Evolutionary conservation across 1,284 basidiomycete species (phyloP).

Genomic region (Porogramme epimiltina): DNA sequence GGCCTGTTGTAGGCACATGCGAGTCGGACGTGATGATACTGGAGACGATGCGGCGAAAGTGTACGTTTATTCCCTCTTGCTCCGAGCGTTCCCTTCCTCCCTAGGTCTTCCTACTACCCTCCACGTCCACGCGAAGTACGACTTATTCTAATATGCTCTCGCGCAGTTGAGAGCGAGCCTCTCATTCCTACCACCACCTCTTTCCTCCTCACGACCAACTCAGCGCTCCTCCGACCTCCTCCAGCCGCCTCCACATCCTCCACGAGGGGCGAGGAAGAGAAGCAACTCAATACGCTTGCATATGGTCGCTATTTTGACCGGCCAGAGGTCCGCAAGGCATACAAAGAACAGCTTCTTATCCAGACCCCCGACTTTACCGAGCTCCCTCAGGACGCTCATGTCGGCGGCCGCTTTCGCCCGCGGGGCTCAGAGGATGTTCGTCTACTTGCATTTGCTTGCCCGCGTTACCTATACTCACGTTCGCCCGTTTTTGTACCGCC

Average conservation of each 20-base stretch:
- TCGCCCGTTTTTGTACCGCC: not conserved
- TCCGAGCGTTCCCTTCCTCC: slow-evolving; percentile 1
- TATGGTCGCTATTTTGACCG: slow-evolving; percentile 77
- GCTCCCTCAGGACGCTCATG: slow-evolving; percentile 58
- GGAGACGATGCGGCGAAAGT: slow-evolving; percentile 76
- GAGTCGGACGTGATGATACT: slow-evolving; percentile 84
- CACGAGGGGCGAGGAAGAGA: slow-evolving; percentile 27
- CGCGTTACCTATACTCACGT: slow-evolving; percentile 19
- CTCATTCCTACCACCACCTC: slow-evolving; percentile 65
- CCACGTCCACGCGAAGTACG: too few species aligned
- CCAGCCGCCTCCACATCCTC: slow-evolving; percentile 25
- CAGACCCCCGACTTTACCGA: slow-evolving; percentile 71
- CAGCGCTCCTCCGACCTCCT: slow-evolving; percentile 40
- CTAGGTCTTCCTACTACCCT: not conserved
- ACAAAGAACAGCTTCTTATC: slow-evolving; percentile 65
- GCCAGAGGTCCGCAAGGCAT: slow-evolving; percentile 72
- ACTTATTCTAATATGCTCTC: slow-evolving; percentile 6
- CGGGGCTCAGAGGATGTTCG: slow-evolving; percentile 70
- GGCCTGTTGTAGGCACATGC: slow-evolving; percentile 72
- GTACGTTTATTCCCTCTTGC: slow-evolving; percentile 40
- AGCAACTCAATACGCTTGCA: slow-evolving; percentile 56
- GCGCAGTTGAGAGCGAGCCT: slow-evolving; percentile 68
- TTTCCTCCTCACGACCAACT: slow-evolving; percentile 74
- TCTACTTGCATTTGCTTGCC: slow-evolving; percentile 23
- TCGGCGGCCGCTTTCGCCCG: slow-evolving; percentile 68